A percentile compares a stretch with the other conserved stretches of the same genome.
These are phyloP conservation scores for Chlorophyllum brunneum DNA, from an alignment of 768 basidiomycete species.

Conservation along the genomic window DNA sequence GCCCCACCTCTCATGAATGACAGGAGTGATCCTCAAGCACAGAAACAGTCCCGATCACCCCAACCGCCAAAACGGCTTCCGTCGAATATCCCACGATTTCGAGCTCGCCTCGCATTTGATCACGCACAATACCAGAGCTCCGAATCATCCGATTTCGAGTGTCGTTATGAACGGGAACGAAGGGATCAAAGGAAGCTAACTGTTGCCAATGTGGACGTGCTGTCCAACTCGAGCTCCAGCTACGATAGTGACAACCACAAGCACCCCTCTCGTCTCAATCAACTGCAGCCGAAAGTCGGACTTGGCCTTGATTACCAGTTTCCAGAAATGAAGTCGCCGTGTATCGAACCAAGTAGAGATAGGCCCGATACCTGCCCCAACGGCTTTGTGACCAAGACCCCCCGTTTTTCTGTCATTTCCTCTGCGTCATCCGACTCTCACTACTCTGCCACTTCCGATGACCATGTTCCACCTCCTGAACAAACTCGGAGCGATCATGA, in stretches of 20 bases:
- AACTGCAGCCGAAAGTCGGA: neutral
- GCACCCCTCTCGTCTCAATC: neutral
- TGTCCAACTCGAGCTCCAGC: slow-evolving; percentile 30
- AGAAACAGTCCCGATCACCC: neutral
- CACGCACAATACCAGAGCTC: slow-evolving; percentile 19
- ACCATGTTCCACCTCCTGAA: neutral
- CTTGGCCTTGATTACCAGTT: slow-evolving; percentile 25
- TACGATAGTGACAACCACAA: slow-evolving; percentile 31
- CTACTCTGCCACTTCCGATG: slow-evolving; percentile 2
- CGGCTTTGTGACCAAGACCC: neutral
- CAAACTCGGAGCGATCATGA: neutral
- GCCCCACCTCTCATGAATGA: neutral
- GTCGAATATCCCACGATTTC: slow-evolving; percentile 35
- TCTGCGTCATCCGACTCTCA: slow-evolving; percentile 1
- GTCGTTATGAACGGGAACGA: slow-evolving; percentile 33
- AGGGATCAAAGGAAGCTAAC: slow-evolving; percentile 38
- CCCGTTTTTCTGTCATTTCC: neutral
- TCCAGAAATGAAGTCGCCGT: neutral
- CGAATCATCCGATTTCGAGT: slow-evolving; percentile 44
- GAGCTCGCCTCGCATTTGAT: slow-evolving; percentile 20
- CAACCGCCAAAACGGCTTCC: slow-evolving; percentile 13
- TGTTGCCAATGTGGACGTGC: slow-evolving; percentile 40
- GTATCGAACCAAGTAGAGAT: neutral
- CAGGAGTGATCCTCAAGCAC: too few species aligned
- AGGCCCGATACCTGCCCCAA: neutral